Percentiles rank a stretch among this genome's conserved stretches.
phyloP scores from a whole-genome alignment of 495 filamentous ascomycete genomes.

The Parmelia sp. region DNA sequence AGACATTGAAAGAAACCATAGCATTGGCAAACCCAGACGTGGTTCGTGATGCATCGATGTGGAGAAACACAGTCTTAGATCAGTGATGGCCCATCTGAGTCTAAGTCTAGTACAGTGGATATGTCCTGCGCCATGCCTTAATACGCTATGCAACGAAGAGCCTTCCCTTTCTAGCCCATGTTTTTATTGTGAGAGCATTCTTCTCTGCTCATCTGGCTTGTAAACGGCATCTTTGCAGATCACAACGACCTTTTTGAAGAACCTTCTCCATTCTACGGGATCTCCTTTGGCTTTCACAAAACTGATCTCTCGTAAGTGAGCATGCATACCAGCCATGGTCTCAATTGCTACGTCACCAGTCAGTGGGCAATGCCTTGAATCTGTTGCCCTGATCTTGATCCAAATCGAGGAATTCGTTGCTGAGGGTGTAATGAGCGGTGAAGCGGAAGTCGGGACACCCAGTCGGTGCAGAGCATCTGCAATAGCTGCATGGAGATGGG shows the following conservation, averaged over 20 bases:
- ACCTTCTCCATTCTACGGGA: slow-evolving; percentile 91
- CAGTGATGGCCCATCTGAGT: neutral
- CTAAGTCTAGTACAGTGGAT: slow-evolving; percentile 4
- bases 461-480: slow-evolving; percentile 74
- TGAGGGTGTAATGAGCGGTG: slow-evolving; percentile 28
- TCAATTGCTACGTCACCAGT: slow-evolving; percentile 82
- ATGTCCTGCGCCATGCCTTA: neutral
- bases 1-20: neutral
- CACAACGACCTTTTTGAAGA: slow-evolving; percentile 88
- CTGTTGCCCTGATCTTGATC: slow-evolving; percentile 66
- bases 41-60: neutral
- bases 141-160: neutral
- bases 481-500: slow-evolving; percentile 71
- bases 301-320: slow-evolving; percentile 70
- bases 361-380: slow-evolving; percentile 71
- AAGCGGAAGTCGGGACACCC: slow-evolving; percentile 63
- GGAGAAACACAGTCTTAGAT: neutral
- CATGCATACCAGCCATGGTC: slow-evolving; percentile 48
- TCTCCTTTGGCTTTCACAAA: slow-evolving; percentile 95
- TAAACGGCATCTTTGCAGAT: slow-evolving; percentile 76
- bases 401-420: slow-evolving; percentile 35
- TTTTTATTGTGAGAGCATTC: slow-evolving; percentile 16
- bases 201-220: slow-evolving; percentile 36
- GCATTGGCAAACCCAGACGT: neutral
- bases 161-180: too few relatives aligned